Evolutionary conservation across 345 rosid genomes (phyloP).

Genomic region (Ceriops zippeliana): DNA sequence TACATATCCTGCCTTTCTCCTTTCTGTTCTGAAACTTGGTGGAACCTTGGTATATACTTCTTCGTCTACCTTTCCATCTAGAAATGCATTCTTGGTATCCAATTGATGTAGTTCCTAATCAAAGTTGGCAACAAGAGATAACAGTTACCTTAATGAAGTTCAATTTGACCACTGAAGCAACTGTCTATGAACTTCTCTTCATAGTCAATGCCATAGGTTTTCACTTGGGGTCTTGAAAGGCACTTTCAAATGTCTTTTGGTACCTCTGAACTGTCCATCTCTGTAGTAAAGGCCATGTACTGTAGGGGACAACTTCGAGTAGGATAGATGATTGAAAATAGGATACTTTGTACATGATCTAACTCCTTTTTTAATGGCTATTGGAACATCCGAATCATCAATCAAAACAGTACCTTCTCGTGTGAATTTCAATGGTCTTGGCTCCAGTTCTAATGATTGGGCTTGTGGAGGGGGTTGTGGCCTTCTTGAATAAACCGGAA

Average conservation of each 20-base stretch:
- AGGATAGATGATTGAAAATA: too few species aligned
- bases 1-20: not conserved
- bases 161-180: not conserved
- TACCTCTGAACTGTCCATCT: too few species aligned
- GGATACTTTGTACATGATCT: too few species aligned
- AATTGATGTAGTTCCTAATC: not conserved
- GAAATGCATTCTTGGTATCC: not conserved
- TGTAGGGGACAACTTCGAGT: too few species aligned
- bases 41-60: not conserved
- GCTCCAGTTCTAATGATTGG: not conserved
- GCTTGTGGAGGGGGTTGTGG: not conserved
- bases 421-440: not conserved
- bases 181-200: not conserved
- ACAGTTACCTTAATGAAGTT: not conserved
- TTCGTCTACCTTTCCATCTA: not conserved
- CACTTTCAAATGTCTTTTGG: too few species aligned
- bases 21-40: not conserved
- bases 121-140: not conserved
- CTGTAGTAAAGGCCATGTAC: too few species aligned
- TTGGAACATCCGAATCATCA: not conserved
- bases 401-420: not conserved
- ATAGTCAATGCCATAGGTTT: not conserved
- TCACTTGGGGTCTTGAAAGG: not conserved
- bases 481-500: not conserved
- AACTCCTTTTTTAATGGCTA: too few species aligned